These are phyloP conservation scores for Ogataea polymorpha DNA, from an alignment of 805 yeast species.

Conservation along the genomic window DNA sequence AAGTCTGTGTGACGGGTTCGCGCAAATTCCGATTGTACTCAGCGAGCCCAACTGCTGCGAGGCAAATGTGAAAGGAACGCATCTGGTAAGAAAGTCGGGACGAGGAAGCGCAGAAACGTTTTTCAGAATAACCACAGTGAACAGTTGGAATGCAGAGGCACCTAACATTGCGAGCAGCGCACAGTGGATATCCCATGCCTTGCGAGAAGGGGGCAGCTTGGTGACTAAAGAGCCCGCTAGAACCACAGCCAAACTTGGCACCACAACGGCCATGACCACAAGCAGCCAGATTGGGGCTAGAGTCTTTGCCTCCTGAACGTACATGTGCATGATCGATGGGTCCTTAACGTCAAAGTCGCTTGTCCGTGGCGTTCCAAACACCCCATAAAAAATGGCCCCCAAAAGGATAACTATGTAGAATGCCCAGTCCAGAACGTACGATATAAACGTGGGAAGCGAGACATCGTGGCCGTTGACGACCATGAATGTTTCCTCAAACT, in stretches of 20 bases:
- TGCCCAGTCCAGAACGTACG: slow-evolving; percentile 34
- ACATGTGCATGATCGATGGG: slow-evolving; percentile 32
- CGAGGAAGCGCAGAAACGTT: slow-evolving; percentile 47
- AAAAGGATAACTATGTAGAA: slow-evolving; percentile 25
- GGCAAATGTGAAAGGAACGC: slow-evolving; percentile 38
- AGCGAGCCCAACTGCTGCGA: slow-evolving; percentile 34
- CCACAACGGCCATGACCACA: slow-evolving; percentile 27
- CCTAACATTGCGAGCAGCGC: slow-evolving; percentile 37
- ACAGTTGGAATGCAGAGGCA: slow-evolving; percentile 36
- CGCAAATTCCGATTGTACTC: slow-evolving; percentile 46
- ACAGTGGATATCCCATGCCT: slow-evolving; percentile 41
- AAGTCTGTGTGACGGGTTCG: slow-evolving; percentile 32
- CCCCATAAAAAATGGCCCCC: slow-evolving; percentile 32
- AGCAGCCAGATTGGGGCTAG: slow-evolving; percentile 34
- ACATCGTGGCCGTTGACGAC: slow-evolving; percentile 24
- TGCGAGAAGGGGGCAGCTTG: slow-evolving; percentile 21
- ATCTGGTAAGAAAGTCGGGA: slow-evolving; percentile 52
- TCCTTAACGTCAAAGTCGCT: slow-evolving; percentile 41
- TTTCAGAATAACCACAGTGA: slow-evolving; percentile 43
- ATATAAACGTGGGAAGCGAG: slow-evolving; percentile 28
- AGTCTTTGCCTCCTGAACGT: slow-evolving; percentile 34
- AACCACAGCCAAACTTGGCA: slow-evolving; percentile 35
- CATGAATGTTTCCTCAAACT: slow-evolving; percentile 27
- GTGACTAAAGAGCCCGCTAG: slow-evolving; percentile 20
- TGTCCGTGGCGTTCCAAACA: slow-evolving; percentile 34